Evolutionary conservation across 1,284 basidiomycete genomes (phyloP).

Genomic region (Trametes versicolor): DNA sequence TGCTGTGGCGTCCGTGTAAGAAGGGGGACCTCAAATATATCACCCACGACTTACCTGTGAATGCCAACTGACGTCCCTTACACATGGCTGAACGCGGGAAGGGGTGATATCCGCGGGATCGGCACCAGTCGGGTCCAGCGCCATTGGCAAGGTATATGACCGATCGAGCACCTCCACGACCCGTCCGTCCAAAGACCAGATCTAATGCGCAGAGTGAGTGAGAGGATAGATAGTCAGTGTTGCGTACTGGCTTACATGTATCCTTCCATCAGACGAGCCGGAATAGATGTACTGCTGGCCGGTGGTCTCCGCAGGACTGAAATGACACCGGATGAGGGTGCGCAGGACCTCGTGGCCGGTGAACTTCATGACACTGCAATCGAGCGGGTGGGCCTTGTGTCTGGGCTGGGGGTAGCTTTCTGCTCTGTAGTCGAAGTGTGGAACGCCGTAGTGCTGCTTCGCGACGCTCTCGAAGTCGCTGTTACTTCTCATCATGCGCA

Average conservation of each 20-base stretch:
- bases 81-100: slow-evolving; percentile 58
- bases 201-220: slow-evolving; percentile 54
- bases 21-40: neutral
- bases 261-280: slow-evolving; percentile 84
- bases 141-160: slow-evolving; percentile 76
- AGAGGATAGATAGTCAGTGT: neutral
- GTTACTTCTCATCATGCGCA: slow-evolving; percentile 90
- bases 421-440: slow-evolving; percentile 84
- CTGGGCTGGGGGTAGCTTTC: slow-evolving; percentile 74
- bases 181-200: slow-evolving; percentile 94
- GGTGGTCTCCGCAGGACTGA: slow-evolving; percentile 92
- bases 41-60: slow-evolving; percentile 58
- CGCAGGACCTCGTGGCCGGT: slow-evolving; percentile 92
- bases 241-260: slow-evolving; percentile 70
- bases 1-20: slow-evolving; percentile 57
- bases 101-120: slow-evolving; percentile 49
- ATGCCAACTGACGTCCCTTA: slow-evolving; percentile 95
- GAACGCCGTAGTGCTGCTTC: slow-evolving; percentile 65
- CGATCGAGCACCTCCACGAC: slow-evolving; percentile 89
- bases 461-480: slow-evolving; percentile 70
- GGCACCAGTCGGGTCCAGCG: slow-evolving; percentile 69
- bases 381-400: slow-evolving; percentile 76
- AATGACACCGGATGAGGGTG: slow-evolving; percentile 96
- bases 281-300: slow-evolving; percentile 95
- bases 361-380: slow-evolving; percentile 97